Percentiles rank a stretch among this genome's conserved stretches.
Conservation (phyloP, 441 rosid genomes). For the Jatropha podagrica region DNA sequence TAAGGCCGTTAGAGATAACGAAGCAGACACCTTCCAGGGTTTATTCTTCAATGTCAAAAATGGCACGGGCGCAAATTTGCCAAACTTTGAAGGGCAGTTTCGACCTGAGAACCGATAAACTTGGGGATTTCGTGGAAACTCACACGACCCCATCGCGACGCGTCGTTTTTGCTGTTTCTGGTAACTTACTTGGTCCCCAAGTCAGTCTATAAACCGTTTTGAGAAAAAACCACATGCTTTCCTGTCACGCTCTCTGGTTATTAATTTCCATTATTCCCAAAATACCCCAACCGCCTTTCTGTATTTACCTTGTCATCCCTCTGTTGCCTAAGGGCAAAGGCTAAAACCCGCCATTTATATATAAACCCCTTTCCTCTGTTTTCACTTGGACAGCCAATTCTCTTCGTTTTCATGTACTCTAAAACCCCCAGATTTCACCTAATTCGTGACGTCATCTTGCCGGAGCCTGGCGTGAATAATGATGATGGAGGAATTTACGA, state of each 20-base stretch:
- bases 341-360: conserved; percentile 21
- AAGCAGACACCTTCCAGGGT: neutral
- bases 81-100: conserved; percentile 25
- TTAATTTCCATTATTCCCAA: conserved; percentile 22
- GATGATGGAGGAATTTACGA: neutral
- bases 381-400: neutral
- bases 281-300: conserved; percentile 31
- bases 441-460: neutral
- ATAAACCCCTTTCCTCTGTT: conserved; percentile 15
- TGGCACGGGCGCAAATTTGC: conserved; percentile 37
- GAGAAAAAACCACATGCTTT: neutral
- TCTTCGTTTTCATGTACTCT: neutral
- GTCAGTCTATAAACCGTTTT: conserved; percentile 9
- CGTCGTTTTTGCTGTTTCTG: conserved; percentile 26
- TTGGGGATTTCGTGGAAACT: conserved; percentile 30
- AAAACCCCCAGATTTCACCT: neutral
- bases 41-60: conserved; percentile 15
- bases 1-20: conserved; percentile 13
- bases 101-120: conserved; percentile 22
- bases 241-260: neutral
- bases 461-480: neutral
- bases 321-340: neutral
- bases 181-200: conserved; percentile 32
- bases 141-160: conserved; percentile 42
- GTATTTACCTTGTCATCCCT: conserved; percentile 17